Percentiles rank a stretch among this genome's conserved stretches.
Evolutionary conservation across 257 asterid genomes (phyloP).

Genomic region (Euphrasia confusa): DNA sequence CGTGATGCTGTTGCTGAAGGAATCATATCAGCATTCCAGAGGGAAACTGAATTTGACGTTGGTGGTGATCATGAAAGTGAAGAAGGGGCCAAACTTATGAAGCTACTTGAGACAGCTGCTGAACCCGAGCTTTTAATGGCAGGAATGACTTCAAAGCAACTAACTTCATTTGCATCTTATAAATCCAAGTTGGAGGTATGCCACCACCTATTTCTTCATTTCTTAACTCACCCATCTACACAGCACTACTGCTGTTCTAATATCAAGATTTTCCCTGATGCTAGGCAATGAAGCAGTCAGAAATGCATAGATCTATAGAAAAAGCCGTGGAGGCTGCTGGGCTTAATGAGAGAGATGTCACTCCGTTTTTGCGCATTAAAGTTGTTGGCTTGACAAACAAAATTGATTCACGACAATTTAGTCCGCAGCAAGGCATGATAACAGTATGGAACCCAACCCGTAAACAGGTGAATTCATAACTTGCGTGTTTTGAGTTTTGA

Average conservation of each 20-base stretch:
- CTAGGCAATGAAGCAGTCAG: constrained; percentile 60
- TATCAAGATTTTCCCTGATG: constrained; percentile 22
- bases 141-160: constrained; percentile 85
- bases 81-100: constrained; percentile 92
- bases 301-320: constrained; percentile 61
- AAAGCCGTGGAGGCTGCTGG: constrained; percentile 85
- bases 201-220: constrained; percentile 22
- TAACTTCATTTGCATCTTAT: constrained; percentile 67
- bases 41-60: constrained; percentile 40
- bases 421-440: constrained; percentile 57
- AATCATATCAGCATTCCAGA: constrained; percentile 62
- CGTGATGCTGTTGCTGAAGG: constrained; percentile 73
- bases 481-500: constrained; percentile 11
- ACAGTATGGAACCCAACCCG: constrained; percentile 95
- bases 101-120: constrained; percentile 92
- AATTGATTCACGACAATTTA: constrained; percentile 29
- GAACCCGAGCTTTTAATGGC: constrained; percentile 98
- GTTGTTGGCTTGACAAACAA: constrained; percentile 73
- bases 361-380: constrained; percentile 80
- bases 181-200: constrained; percentile 85
- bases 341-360: constrained; percentile 64
- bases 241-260: constrained; percentile 15
- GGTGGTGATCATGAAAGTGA: constrained; percentile 57
- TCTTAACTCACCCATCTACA: constrained; percentile 17
- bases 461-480: constrained; percentile 57